Percentiles rank a stretch among this genome's conserved stretches.
Evolutionary conservation across 1,284 basidiomycete genomes (phyloP).

Genomic region (Rhodotorula sp.): DNA sequence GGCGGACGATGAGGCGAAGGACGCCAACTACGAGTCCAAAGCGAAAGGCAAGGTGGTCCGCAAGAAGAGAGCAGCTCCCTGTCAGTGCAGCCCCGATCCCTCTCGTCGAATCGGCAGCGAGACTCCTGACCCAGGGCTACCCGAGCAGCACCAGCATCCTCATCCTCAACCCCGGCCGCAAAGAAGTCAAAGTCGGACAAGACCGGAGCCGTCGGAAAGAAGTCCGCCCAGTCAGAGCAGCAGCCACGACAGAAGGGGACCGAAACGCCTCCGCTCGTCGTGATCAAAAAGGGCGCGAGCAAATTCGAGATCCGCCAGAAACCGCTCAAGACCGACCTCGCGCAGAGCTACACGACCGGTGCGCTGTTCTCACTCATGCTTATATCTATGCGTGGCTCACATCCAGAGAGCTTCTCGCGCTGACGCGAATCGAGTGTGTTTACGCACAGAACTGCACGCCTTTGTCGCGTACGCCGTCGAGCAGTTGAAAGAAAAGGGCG

Average conservation of each 20-base stretch:
- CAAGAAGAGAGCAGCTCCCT: not conserved
- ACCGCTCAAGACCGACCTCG: slow-evolving; percentile 66
- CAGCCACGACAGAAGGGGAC: not conserved
- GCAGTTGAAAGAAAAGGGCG: slow-evolving; percentile 8
- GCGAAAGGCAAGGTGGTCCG: not conserved
- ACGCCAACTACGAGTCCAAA: not conserved
- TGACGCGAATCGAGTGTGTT: too few relatives aligned
- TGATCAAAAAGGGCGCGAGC: slow-evolving; percentile 54
- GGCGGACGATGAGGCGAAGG: too few relatives aligned
- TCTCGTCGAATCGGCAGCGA: not conserved
- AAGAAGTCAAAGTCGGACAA: slow-evolving; percentile 2
- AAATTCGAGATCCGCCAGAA: slow-evolving; percentile 78
- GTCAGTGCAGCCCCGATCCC: not conserved
- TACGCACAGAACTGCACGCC: not conserved
- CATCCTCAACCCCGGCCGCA: slow-evolving; percentile 1
- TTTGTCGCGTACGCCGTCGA: slow-evolving; percentile 23
- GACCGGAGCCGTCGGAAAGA: not conserved
- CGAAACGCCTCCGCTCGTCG: slow-evolving; percentile 38
- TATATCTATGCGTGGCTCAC: not conserved
- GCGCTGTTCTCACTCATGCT: slow-evolving; percentile 41
- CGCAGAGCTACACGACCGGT: slow-evolving; percentile 79
- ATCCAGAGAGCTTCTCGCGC: slow-evolving; percentile 2
- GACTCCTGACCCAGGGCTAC: too few relatives aligned
- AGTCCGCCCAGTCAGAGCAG: not conserved
- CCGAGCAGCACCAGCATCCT: not conserved